Evolutionary conservation across 1,139 yeast species (phyloP).

Genomic region (Blastobotrys raffinosifermentans): DNA sequence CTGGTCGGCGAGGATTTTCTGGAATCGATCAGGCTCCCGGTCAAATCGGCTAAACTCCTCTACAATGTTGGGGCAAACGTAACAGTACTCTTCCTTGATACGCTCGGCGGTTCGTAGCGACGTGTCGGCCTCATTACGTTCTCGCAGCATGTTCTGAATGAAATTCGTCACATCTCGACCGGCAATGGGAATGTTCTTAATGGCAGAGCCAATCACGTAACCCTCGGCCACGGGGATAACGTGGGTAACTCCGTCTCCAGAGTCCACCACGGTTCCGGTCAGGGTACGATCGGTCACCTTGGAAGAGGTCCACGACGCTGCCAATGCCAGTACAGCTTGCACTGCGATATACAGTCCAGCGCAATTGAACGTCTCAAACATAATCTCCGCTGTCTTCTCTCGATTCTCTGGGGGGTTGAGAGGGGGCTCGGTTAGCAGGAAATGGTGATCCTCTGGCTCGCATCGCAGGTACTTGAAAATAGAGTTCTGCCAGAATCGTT

Average conservation of each 20-base stretch:
- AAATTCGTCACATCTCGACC: constrained; percentile 96
- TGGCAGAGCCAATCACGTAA: constrained; percentile 94
- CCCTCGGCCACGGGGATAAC: constrained; percentile 99
- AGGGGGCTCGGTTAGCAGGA: constrained; percentile 94
- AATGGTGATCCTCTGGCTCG: constrained; percentile 98
- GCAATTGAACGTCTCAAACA: constrained; percentile 97
- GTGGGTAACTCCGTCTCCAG: constrained; percentile 97
- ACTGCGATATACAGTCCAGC: constrained; percentile 98
- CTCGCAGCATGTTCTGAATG: constrained; percentile 89
- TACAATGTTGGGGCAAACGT: constrained; percentile 95
- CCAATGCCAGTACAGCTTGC: constrained; percentile 96
- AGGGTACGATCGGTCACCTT: constrained; percentile 91
- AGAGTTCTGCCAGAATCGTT: constrained; percentile 96
- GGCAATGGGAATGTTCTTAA: constrained; percentile 95
- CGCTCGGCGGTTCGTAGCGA: constrained; percentile 92
- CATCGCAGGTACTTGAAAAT: constrained; percentile 93
- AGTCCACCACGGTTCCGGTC: constrained; percentile 97
- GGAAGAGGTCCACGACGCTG: constrained; percentile 98
- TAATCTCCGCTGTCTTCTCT: constrained; percentile 92
- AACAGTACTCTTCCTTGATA: constrained; percentile 93
- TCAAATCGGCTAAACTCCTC: constrained; percentile 94
- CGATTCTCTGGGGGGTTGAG: constrained; percentile 93
- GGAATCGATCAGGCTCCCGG: constrained; percentile 89
- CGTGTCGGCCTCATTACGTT: constrained; percentile 93
- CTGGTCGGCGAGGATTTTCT: constrained; percentile 86